Conservation (phyloP, 2,329 filamentous ascomycete species). For the Fusarium sp. region DNA sequence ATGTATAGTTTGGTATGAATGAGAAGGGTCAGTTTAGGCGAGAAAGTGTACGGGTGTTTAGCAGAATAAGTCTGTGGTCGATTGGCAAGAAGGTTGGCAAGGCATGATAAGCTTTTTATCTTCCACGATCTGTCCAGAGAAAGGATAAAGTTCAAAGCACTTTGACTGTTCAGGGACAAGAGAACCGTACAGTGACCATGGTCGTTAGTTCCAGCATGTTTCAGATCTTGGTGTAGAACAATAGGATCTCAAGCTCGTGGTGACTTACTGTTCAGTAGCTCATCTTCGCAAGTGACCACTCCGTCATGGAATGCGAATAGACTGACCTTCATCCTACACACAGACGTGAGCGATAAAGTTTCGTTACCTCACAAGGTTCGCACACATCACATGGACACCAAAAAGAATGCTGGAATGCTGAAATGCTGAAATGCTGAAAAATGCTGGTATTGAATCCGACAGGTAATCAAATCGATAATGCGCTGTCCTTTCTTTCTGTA, state of each 20-base stretch:
- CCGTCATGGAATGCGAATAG: not conserved
- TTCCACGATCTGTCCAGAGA: not conserved
- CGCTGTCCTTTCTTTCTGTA: slow-evolving; percentile 34
- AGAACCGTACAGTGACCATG: slow-evolving; percentile 9
- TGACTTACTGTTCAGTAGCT: slow-evolving; percentile 1
- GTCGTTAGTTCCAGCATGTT: not conserved
- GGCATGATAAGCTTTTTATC: slow-evolving; percentile 9
- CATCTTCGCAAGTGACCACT: not conserved
- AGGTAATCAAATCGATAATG: slow-evolving; percentile 38
- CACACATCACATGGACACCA: not conserved
- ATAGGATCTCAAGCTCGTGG: slow-evolving; percentile 4
- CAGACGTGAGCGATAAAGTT: not conserved
- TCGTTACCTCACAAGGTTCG: slow-evolving; percentile 3
- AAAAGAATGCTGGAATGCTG: too few species aligned
- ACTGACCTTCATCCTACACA: not conserved
- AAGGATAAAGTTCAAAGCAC: not conserved
- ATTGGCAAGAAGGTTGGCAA: not conserved
- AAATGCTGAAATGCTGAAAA: not conserved
- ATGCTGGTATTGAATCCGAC: slow-evolving; percentile 27
- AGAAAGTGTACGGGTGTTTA: not conserved
- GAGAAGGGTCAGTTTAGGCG: too few species aligned
- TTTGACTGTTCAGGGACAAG: not conserved
- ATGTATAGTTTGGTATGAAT: too few species aligned
- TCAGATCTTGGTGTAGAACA: not conserved
- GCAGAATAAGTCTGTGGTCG: too few species aligned